Evolutionary conservation across 441 rosid genomes (phyloP).

Genomic region (Erodium texanum): DNA sequence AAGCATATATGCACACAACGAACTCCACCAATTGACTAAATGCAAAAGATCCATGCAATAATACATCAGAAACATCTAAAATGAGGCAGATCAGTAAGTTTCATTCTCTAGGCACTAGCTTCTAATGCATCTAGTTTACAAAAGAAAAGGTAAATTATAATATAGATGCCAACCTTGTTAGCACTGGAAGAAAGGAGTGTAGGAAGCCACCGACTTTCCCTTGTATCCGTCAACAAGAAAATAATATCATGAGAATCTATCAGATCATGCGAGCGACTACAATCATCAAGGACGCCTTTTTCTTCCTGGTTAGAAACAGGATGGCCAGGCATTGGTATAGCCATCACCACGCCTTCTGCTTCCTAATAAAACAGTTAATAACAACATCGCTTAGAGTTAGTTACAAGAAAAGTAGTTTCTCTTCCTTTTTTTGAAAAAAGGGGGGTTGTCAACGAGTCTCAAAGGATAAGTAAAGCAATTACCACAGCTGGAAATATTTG

Average conservation of each 20-base stretch:
- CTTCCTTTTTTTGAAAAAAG: neutral
- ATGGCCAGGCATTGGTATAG: conserved; percentile 98
- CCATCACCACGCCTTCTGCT: conserved; percentile 72
- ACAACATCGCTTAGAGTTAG: neutral
- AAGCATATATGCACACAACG: neutral
- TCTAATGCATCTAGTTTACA: too few relatives aligned
- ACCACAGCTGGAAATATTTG: conserved; percentile 82
- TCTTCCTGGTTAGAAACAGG: conserved; percentile 73
- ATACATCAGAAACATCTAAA: too few relatives aligned
- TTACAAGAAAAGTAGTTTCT: conserved; percentile 4
- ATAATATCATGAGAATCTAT: conserved; percentile 78
- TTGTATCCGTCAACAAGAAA: conserved; percentile 90
- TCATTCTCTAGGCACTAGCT: too few relatives aligned
- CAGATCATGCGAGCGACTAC: conserved; percentile 51
- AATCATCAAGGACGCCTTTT: conserved; percentile 58
- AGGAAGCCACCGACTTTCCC: conserved; percentile 98
- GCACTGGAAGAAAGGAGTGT: conserved; percentile 68
- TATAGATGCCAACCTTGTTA: conserved; percentile 53
- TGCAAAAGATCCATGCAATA: too few relatives aligned
- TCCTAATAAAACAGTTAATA: conserved; percentile 31
- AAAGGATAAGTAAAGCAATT: conserved; percentile 19
- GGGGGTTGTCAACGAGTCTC: neutral
- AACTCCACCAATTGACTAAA: neutral
- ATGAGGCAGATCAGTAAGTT: too few relatives aligned
- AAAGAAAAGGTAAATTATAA: neutral